Base-by-base conservation (phyloP, 2,329 filamentous ascomycete genomes). In the Lizonia empirigonia region DNA sequence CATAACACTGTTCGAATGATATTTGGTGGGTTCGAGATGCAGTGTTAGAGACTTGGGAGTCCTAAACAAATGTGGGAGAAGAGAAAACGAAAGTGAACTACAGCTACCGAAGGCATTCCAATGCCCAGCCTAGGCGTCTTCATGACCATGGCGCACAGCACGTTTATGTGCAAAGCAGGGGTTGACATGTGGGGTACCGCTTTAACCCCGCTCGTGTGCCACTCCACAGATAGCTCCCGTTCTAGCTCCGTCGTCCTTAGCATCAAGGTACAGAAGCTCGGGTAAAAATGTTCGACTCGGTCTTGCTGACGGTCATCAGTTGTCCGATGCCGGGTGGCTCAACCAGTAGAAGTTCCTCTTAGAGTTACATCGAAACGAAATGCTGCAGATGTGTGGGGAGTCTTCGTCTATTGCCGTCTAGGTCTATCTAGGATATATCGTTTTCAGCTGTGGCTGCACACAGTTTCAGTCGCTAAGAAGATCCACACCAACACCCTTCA, bases 401-500 rank as follows among this genome's bases (percentile, higher is more conserved):
- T 10, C 24, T 26, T n/a, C n/a, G 15, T 26, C 29, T 32, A 35
- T 8, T 23, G 10, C 40, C 20, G 7, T 50, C 22, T 32, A 41
- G 3, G 10, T 36, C 35, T 45, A 35, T 36, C 5, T 12, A 15
- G 8, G 10, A 5, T 12, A 6, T n/a, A 5, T 22, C 12, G 22
- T 7, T 19, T 12, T 23, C 5, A 6, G 3, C 7, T 13, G 10
- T 22, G 6, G 27, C 8, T 30, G 18, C 13, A 19, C 20, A 18
- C 16, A 10, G 6, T 12, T 26, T 46, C 26, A 69, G 19, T 66
- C 59, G 22, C 34, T 51, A 13, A 69, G 39, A 23, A 73, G 45
- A 50, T 73, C 67, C 5, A 99, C 84, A 1, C 88, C 89, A n/a
- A 97, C 93, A 0, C 81, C 82, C 53, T 76, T 81, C 56, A 99